These are phyloP conservation scores for Metschnikowia corniflorae DNA, from an alignment of 805 yeast genomes.

Conservation along the genomic window DNA sequence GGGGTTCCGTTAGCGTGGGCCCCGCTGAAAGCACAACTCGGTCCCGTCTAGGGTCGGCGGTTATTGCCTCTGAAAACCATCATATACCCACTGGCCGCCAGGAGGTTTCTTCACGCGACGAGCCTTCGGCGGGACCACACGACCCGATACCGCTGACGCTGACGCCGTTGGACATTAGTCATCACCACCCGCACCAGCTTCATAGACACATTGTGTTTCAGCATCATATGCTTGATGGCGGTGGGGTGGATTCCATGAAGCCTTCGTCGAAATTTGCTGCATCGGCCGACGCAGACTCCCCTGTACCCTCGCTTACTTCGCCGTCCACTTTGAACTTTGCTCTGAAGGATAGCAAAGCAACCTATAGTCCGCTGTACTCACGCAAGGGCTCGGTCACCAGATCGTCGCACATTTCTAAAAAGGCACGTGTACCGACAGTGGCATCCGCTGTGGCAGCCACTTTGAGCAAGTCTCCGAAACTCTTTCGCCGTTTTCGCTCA, in stretches of 20 bases:
- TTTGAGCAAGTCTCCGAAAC: conserved; percentile 29
- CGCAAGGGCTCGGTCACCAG: conserved; percentile 11
- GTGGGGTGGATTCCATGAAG: background rate
- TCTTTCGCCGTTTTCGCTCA: conserved; percentile 34
- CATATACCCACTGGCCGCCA: conserved; percentile 14
- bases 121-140: conserved; percentile 8
- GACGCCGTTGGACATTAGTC: conserved; percentile 12
- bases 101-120: conserved; percentile 9
- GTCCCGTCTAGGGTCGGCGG: conserved; percentile 18
- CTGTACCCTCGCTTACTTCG: conserved; percentile 6
- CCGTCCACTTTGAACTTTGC: no score
- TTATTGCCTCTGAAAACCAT: conserved; percentile 11
- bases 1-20: conserved; percentile 15
- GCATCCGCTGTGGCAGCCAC: conserved; percentile 5
- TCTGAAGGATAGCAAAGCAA: background rate
- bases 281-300: conserved; percentile 4
- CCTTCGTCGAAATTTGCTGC: background rate
- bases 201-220: conserved; percentile 20
- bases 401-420: conserved; percentile 12
- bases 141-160: conserved; percentile 10
- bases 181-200: conserved; percentile 11
- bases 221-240: conserved; percentile 20
- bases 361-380: conserved; percentile 4
- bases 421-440: conserved; percentile 9
- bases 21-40: conserved; percentile 15